These are phyloP conservation scores for Calocera viscosa DNA, from an alignment of 768 basidiomycete species.

Conservation along the genomic window DNA sequence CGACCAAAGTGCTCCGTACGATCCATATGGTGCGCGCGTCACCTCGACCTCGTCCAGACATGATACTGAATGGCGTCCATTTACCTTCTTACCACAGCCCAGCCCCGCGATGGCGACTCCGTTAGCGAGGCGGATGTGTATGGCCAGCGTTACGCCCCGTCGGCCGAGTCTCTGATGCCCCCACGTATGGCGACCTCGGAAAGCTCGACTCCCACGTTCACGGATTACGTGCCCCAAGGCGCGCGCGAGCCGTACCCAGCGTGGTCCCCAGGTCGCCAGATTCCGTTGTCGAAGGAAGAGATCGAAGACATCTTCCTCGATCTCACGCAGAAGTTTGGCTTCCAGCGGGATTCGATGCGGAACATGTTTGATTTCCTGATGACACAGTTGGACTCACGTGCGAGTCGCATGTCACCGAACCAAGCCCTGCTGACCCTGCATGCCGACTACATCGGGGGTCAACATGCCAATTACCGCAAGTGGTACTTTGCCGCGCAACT, in stretches of 20 bases:
- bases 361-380: constrained; percentile 99
- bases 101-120: constrained; percentile 47
- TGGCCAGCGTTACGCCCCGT: constrained; percentile 55
- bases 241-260: constrained; percentile 82
- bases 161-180: constrained; percentile 55
- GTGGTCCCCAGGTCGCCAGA: constrained; percentile 82
- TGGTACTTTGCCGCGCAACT: constrained; percentile 99
- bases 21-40: constrained; percentile 41
- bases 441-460: constrained; percentile 97
- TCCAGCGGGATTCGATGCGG: constrained; percentile 87
- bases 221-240: constrained; percentile 47
- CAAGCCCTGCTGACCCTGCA: constrained; percentile 91
- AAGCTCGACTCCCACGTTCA: constrained; percentile 59
- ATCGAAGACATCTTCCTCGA: constrained; percentile 98
- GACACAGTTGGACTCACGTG: constrained; percentile 92
- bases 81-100: constrained; percentile 33
- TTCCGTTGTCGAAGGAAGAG: constrained; percentile 97
- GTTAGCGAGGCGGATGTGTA: constrained; percentile 73
- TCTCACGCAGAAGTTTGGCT: constrained; percentile 96
- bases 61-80: constrained; percentile 14
- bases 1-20: constrained; percentile 43
- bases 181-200: constrained; percentile 52
- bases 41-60: too few relatives aligned
- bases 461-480: constrained; percentile 97
- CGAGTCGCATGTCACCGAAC: constrained; percentile 93